Evolutionary conservation across 257 asterid species (phyloP).

Genomic region (Solanum appendiculatum): DNA sequence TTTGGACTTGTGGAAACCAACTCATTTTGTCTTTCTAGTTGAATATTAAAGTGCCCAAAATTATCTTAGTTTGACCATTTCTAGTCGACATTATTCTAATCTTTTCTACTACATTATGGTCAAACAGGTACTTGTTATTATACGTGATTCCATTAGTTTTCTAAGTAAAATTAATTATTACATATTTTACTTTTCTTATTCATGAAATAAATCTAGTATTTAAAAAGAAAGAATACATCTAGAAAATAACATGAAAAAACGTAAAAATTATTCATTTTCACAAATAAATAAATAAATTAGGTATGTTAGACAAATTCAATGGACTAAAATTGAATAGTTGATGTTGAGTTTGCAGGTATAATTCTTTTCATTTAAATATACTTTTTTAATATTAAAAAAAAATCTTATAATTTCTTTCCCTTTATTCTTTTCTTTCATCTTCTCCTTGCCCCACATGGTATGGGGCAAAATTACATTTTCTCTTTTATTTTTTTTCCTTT

Average conservation of each 20-base stretch:
- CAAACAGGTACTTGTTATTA: neutral
- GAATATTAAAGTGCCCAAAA: neutral
- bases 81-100: neutral
- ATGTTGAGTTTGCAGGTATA: neutral
- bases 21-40: neutral
- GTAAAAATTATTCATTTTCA: neutral
- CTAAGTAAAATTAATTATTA: neutral
- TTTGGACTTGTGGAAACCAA: neutral
- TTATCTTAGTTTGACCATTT: neutral
- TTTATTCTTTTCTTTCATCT: neutral
- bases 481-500: neutral
- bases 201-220: neutral
- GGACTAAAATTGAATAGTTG: neutral
- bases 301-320: neutral
- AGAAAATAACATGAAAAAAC: neutral
- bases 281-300: neutral
- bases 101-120: neutral
- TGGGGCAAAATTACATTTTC: neutral
- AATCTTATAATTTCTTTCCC: neutral
- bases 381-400: neutral
- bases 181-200: neutral
- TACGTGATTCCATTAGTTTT: neutral
- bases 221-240: neutral
- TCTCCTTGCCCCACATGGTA: neutral
- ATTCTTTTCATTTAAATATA: neutral